A percentile compares a stretch with the other conserved stretches of the same genome.
phyloP scores from a whole-genome alignment of 2,329 filamentous ascomycete genomes.

The Arachnomyces sp. region DNA sequence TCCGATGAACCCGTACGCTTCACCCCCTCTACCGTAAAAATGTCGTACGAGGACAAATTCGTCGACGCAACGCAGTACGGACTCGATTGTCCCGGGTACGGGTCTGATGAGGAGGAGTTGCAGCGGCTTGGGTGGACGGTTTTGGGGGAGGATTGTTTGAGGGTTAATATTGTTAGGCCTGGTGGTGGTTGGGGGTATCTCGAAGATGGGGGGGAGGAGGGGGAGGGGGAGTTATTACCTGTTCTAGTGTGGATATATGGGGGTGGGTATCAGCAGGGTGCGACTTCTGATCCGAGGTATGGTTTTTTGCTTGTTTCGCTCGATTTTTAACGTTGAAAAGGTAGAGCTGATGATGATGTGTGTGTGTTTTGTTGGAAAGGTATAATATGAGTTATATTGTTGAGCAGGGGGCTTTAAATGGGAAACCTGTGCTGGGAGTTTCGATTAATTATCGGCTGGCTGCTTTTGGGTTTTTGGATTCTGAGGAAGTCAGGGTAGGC shows the following conservation, averaged over 20 bases:
- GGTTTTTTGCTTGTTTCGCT: not conserved
- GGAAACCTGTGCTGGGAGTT: constrained; percentile 22
- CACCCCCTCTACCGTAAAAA: constrained; percentile 18
- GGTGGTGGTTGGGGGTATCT: not conserved
- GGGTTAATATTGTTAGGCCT: constrained; percentile 18
- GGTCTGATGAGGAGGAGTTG: constrained; percentile 20
- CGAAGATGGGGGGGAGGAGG: too few species aligned
- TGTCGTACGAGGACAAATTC: constrained; percentile 7
- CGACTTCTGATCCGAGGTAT: constrained; percentile 24
- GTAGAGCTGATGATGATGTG: not conserved
- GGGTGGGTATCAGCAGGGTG: constrained; percentile 24
- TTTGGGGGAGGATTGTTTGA: constrained; percentile 21
- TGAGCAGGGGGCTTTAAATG: constrained; percentile 20
- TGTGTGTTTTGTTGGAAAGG: too few species aligned
- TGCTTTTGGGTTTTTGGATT: constrained; percentile 25
- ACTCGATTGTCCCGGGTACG: constrained; percentile 24
- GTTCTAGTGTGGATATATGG: constrained; percentile 27
- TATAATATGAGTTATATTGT: constrained; percentile 28
- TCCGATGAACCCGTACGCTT: constrained; percentile 21
- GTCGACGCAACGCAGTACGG: constrained; percentile 23
- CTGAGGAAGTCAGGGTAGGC: constrained; percentile 22
- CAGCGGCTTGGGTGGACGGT: constrained; percentile 15
- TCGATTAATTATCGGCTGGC: constrained; percentile 25
- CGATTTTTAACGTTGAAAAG: too few species aligned
- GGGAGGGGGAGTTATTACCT: constrained; percentile 13